Base-by-base conservation (phyloP, 192 early-diverging fungal genomes). In the Entomortierella beljakovae region DNA sequence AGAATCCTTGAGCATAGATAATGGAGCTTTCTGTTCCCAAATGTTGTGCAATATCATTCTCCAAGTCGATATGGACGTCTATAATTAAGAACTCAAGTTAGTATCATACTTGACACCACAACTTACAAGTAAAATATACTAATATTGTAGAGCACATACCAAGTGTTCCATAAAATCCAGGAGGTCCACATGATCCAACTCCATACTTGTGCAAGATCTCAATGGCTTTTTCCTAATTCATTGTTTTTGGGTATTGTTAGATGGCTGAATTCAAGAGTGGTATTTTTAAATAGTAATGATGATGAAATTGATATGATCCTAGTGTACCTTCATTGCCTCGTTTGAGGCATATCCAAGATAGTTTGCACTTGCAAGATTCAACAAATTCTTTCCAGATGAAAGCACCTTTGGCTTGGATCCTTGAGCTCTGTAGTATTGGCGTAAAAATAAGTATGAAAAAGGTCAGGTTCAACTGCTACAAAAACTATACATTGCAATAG, bases 31-130 rank as follows among this genome's bases (percentile, higher is more conserved):
- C 93, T 52, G 90, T 88, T 15, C 95, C 95, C 28, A 96, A 80
- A 61, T 95, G 95, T 6, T 84, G 84, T 8, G 95, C 94, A 43
- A 99, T 77, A 43, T 92, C 88, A 59, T 88, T 86, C 82, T 99
- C 97, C 23, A 99, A 81, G 52, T 97, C 90, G 85, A 95, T 93
- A 67, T 99, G 97, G 20, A 99, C 95, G 84, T 99, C 97, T 63
- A 91, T 52, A 55, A 31, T 15, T 10, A 6, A 50, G 6, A 6
- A 50, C 10, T 43, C 9, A 13, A 18, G 18, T 43, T 18, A 43
- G 9, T 52, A 7, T 15, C 25, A n/a, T 7, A 8, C 26, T 6
- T 35, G 46, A n/a, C 55, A 57, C 20, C 38, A 60, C 25, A 2
- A 49, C 18, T 43, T 22, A 22, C 57, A 26, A 1, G 25, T 20